Base-by-base conservation (phyloP, 192 early-diverging fungal species). In the Paraglomus brasilianum region DNA sequence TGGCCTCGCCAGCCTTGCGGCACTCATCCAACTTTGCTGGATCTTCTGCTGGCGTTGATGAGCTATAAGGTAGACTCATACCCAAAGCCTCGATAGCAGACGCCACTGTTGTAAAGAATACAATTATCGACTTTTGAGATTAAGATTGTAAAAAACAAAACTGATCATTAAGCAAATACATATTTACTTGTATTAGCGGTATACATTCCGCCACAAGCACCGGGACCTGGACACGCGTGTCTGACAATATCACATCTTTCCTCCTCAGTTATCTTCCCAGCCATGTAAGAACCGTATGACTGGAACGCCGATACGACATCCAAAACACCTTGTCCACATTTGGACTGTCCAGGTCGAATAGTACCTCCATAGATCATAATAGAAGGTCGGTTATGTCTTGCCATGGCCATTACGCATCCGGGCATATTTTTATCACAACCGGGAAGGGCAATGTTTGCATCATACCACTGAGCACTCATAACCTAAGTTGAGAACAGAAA, bases 131-230 rank as follows among this genome's bases (percentile, higher is more conserved):
- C 30, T 3, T 9, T 9, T 44, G 19, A 61, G 15, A 1, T 42
- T 56, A 30, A 10, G 19, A 56, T 11, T 2, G 53, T 17, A 56
- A 43, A 57, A 30, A 42, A 36, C 53, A 56, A 38, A 21, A 30
- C 17, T 8, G 1, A 21, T 17, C 11, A 2, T 56, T 1, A 30
- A 30, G 30, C 30, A 30, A n/a, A n/a, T n/a, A n/a, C n/a, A 1
- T 17, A 78, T 82, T 45, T 83, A 91, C 89, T 95, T 15, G 94
- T 95, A 78, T 97, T 97, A 48, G 95, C 95, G 3, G 95, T 97
- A 80, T 94, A 96, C 97, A 99, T 99, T 57, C 97, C 97, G 73
- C 97, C 97, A 80, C 97, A 99, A 13, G 94, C 95, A 63, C 97
- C 97, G 42, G 96, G 85, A 39, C 97, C 97, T 1, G 90, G 90